These are phyloP conservation scores for Aureobasidium uvarum DNA, from an alignment of 2,329 filamentous ascomycete species.

Conservation along the genomic window DNA sequence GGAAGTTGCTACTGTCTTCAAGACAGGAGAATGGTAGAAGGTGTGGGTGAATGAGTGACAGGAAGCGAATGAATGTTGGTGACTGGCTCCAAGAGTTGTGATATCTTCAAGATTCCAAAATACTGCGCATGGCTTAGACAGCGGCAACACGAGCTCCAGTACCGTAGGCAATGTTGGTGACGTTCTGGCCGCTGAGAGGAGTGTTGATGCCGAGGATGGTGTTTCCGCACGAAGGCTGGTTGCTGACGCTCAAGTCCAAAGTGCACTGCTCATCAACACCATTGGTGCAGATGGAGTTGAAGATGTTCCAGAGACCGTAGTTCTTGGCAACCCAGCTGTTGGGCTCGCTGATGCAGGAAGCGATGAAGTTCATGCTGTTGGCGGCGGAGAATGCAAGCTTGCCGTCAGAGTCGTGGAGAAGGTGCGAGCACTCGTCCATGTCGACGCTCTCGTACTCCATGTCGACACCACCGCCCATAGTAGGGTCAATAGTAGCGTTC, in stretches of 20 bases:
- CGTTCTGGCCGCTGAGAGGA: slow-evolving; percentile 29
- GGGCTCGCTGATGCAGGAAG: slow-evolving; percentile 37
- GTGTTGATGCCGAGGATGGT: slow-evolving; percentile 32
- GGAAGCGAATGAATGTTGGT: slow-evolving; percentile 6
- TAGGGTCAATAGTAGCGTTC: slow-evolving; percentile 49
- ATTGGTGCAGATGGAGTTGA: slow-evolving; percentile 44
- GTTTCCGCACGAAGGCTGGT: slow-evolving; percentile 35
- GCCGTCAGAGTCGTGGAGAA: slow-evolving; percentile 44
- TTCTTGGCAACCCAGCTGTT: slow-evolving; percentile 56
- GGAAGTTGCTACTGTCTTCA: slow-evolving; percentile 13
- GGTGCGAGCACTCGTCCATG: slow-evolving; percentile 50
- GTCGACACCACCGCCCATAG: slow-evolving; percentile 50
- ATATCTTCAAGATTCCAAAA: neutral
- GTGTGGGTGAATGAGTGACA: slow-evolving; percentile 9
- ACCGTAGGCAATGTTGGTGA: slow-evolving; percentile 35
- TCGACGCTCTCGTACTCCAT: slow-evolving; percentile 54
- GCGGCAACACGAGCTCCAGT: slow-evolving; percentile 30
- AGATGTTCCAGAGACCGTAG: slow-evolving; percentile 51
- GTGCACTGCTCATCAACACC: slow-evolving; percentile 36
- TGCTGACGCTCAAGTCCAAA: slow-evolving; percentile 34
- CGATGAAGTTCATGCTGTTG: slow-evolving; percentile 59
- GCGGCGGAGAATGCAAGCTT: slow-evolving; percentile 56
- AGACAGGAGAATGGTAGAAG: slow-evolving; percentile 17
- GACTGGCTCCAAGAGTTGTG: neutral
- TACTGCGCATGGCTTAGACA: neutral